Percentiles rank a stretch among this genome's conserved stretches.
phyloP scores from a whole-genome alignment of 2,329 filamentous ascomycete species.

The Sarocladium brachiariae region DNA sequence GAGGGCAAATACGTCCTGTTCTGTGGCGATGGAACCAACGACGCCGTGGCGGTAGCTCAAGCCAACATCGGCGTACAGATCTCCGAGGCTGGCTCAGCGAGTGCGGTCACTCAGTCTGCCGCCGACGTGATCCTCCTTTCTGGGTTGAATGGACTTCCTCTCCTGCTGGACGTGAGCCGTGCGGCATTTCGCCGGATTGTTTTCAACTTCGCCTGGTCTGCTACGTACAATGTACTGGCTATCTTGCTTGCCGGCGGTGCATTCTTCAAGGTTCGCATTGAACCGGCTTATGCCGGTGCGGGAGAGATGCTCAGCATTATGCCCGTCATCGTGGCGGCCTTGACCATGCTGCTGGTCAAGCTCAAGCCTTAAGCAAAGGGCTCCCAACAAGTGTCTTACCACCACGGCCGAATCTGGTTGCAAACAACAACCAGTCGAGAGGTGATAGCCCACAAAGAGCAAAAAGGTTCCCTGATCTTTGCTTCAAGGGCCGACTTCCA shows the following conservation, averaged over 20 bases:
- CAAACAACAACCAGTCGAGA: too few relatives aligned
- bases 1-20: slow-evolving; percentile 47
- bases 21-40: slow-evolving; percentile 58
- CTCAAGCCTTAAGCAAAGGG: not conserved
- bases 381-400: not conserved
- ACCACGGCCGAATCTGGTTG: too few relatives aligned
- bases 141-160: slow-evolving; percentile 42
- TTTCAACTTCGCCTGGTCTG: slow-evolving; percentile 58
- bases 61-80: slow-evolving; percentile 56
- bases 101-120: slow-evolving; percentile 47
- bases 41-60: slow-evolving; percentile 53
- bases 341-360: slow-evolving; percentile 21
- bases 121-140: slow-evolving; percentile 51
- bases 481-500: too few relatives aligned
- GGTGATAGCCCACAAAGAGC: too few relatives aligned
- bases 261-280: slow-evolving; percentile 44
- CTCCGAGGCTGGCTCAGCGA: slow-evolving; percentile 32
- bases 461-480: too few relatives aligned
- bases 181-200: slow-evolving; percentile 34
- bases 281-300: slow-evolving; percentile 47
- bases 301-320: slow-evolving; percentile 60
- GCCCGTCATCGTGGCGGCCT: slow-evolving; percentile 44
- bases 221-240: slow-evolving; percentile 55
- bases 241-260: slow-evolving; percentile 54
- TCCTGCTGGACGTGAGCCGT: slow-evolving; percentile 40